Base-by-base conservation (phyloP, 1,139 yeast species). In the Sugiyamaella japonica region DNA sequence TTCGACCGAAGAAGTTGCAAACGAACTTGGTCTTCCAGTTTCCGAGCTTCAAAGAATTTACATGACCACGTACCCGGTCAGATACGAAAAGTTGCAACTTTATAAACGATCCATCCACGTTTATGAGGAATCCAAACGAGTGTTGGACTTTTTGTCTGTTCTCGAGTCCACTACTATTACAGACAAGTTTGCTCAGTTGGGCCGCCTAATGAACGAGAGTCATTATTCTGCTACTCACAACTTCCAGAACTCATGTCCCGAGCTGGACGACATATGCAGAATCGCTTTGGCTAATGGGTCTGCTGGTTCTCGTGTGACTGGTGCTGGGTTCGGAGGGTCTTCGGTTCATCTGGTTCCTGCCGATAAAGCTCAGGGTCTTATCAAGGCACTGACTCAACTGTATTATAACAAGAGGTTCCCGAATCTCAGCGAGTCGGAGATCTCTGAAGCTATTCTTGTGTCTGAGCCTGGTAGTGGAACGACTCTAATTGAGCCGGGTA, bases 281-380 rank as follows among this genome's bases (percentile, higher is more conserved):
- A 77, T 85, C 59, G 89, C 88, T 2, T 69, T 74, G 25, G 67
- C 64, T 3, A 75, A 79, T 58, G 90, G 90, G 4, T 75, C 89
- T 1, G 76, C 71, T 57, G 90, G 90, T 25, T 81, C 89, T 3
- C 76, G 91, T 60, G 79, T 84, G 38, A 85, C 91, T 7, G 91
- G 91, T 41, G 90, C 91, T n/a, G 91, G 90, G 8, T 85, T 84
- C 78, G 91, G 91, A 43, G 91, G 91, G 8, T 83, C 86, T 36
- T 76, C 85, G 1, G 87, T 85, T 23, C 88, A 84, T 66, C 71
- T 85, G 55, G 83, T 85, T 15, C 74, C 81, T 2, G 68, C 74
- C 8, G 77, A 76, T 52, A 76, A 75, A 58, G 74, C 82, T 13
- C 75, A 71, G 0, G 57, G 59, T 1, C 78, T 85, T 52, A 73